Evolutionary conservation across 495 filamentous ascomycete genomes (phyloP).

Genomic region (Penicillium pulvis): DNA sequence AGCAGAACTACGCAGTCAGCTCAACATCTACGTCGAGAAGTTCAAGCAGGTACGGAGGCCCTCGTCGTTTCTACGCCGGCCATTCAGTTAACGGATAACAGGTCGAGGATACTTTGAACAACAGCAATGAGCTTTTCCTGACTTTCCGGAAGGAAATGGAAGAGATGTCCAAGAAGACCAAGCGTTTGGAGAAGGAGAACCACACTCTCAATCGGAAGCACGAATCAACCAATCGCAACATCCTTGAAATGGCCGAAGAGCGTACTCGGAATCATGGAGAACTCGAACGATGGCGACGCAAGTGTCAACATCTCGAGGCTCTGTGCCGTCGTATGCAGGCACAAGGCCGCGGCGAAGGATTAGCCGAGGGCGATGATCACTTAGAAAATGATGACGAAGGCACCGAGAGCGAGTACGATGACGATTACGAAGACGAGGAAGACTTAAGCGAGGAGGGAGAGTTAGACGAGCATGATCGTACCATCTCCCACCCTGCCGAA

Average conservation of each 20-base stretch:
- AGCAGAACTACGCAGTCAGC: constrained; percentile 86
- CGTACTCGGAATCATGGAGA: constrained; percentile 80
- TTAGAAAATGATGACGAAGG: constrained; percentile 71
- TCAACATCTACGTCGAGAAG: constrained; percentile 99
- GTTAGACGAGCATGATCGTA: constrained; percentile 54
- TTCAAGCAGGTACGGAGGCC: constrained; percentile 88
- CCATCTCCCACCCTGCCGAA: constrained; percentile 40
- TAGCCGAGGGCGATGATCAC: constrained; percentile 47
- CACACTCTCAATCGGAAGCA: constrained; percentile 88
- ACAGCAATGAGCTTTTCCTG: constrained; percentile 96
- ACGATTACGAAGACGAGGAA: constrained; percentile 72
- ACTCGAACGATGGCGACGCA: constrained; percentile 77
- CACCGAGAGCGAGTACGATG: constrained; percentile 70
- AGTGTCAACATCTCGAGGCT: constrained; percentile 88
- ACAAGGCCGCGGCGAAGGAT: constrained; percentile 72
- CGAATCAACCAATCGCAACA: constrained; percentile 90
- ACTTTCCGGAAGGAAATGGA: constrained; percentile 99
- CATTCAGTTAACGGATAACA: constrained; percentile 43
- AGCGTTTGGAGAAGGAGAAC: constrained; percentile 96
- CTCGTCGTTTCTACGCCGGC: constrained; percentile 1
- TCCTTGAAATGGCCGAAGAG: constrained; percentile 97
- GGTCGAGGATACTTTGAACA: constrained; percentile 99
- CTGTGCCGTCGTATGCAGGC: constrained; percentile 94
- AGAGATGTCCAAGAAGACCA: constrained; percentile 99
- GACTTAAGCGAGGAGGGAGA: constrained; percentile 67